These are phyloP conservation scores for Diversispora eburnea DNA, from an alignment of 192 early-diverging fungal species.

Conservation along the genomic window DNA sequence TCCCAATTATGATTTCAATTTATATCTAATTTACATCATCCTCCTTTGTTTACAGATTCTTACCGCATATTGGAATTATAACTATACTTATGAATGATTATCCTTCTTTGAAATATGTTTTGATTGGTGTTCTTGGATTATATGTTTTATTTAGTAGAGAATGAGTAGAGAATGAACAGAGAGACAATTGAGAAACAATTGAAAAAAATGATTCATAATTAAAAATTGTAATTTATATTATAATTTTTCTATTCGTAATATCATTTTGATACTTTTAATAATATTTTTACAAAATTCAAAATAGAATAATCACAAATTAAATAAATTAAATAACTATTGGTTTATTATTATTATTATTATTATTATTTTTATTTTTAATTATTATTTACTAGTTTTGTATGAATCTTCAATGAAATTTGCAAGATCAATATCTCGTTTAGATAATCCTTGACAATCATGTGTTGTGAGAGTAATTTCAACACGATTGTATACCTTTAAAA, in stretches of 20 bases:
- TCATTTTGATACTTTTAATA: too few species aligned
- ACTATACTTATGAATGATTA: constrained; percentile 97
- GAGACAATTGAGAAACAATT: too few species aligned
- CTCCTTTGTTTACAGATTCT: constrained; percentile 48
- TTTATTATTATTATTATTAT: too few species aligned
- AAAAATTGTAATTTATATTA: too few species aligned
- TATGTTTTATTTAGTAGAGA: constrained; percentile 68
- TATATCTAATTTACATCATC: constrained; percentile 6
- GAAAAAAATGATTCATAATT: too few species aligned
- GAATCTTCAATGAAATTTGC: constrained; percentile 65
- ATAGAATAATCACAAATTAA: too few species aligned
- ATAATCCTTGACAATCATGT: constrained; percentile 85
- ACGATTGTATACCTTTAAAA: constrained; percentile 81
- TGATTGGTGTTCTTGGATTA: constrained; percentile 74
- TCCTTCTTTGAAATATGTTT: constrained; percentile 82
- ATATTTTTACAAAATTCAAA: too few species aligned
- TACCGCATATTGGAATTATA: constrained; percentile 93
- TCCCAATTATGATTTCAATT: too few species aligned
- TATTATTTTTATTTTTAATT: too few species aligned
- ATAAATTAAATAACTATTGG: too few species aligned
- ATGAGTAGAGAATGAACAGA: constrained; percentile 39
- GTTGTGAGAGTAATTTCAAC: constrained; percentile 89
- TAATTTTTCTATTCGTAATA: too few species aligned
- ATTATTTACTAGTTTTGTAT: constrained; percentile 14
- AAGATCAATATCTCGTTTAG: constrained; percentile 69